Conservation (phyloP, 441 rosid species). For the Eutrema salsugineum region DNA sequence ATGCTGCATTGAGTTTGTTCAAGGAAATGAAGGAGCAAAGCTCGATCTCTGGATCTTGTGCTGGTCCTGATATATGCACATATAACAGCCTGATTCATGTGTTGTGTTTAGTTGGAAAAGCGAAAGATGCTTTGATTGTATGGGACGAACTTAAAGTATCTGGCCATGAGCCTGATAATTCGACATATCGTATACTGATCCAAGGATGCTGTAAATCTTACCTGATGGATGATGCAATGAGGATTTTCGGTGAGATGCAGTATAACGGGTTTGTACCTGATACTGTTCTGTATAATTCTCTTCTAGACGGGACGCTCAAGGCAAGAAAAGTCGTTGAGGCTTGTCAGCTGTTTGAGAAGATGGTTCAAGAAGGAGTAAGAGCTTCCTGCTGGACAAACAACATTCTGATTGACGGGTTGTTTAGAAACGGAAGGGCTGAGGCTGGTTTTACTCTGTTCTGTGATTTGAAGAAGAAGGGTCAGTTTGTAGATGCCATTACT, state of each 20-base stretch:
- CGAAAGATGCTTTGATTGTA: slow-evolving; percentile 63
- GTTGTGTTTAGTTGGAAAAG: slow-evolving; percentile 67
- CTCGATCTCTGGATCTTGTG: slow-evolving; percentile 30
- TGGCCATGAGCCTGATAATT: slow-evolving; percentile 83
- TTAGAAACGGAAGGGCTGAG: slow-evolving; percentile 72
- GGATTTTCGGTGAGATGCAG: slow-evolving; percentile 71
- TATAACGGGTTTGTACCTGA: slow-evolving; percentile 59
- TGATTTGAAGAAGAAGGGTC: slow-evolving; percentile 89
- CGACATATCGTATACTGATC: slow-evolving; percentile 61
- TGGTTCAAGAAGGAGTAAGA: slow-evolving; percentile 80
- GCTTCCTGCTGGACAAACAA: slow-evolving; percentile 87
- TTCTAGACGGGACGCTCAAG: slow-evolving; percentile 75
- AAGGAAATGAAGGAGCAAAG: slow-evolving; percentile 69
- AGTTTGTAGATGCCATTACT: slow-evolving; percentile 78
- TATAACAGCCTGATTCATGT: slow-evolving; percentile 78
- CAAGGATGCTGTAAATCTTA: slow-evolving; percentile 78
- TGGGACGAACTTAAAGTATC: slow-evolving; percentile 77
- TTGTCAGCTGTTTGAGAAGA: slow-evolving; percentile 77
- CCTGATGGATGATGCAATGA: slow-evolving; percentile 58
- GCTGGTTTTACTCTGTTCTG: slow-evolving; percentile 79
- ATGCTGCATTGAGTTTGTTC: slow-evolving; percentile 55
- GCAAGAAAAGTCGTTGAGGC: slow-evolving; percentile 80
- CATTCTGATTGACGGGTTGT: slow-evolving; percentile 80
- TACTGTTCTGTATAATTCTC: slow-evolving; percentile 62
- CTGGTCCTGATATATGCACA: slow-evolving; percentile 80